Evolutionary conservation across 768 basidiomycete genomes (phyloP).

Genomic region (Inosperma sp.): DNA sequence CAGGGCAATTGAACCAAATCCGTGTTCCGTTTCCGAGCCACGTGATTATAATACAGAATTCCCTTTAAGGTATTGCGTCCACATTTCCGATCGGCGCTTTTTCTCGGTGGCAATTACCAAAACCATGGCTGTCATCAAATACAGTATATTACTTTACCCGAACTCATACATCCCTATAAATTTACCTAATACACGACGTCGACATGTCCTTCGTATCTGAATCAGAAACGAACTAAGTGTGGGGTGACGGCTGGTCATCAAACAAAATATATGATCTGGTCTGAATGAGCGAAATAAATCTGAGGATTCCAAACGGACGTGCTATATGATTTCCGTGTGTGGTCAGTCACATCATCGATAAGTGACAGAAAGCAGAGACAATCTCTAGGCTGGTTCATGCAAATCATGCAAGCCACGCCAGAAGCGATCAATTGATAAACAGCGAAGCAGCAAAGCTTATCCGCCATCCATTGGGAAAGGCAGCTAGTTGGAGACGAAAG

Average conservation of each 20-base stretch:
- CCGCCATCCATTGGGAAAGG: not conserved
- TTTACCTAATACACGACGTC: not conserved
- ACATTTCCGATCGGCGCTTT: too few species aligned
- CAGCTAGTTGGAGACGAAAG: not conserved
- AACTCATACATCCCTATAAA: not conserved
- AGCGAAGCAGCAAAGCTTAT: not conserved
- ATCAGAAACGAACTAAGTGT: not conserved
- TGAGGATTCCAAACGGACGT: not conserved
- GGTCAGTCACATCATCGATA: not conserved
- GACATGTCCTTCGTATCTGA: too few species aligned
- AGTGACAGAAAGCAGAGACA: not conserved
- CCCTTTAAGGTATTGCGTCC: too few species aligned
- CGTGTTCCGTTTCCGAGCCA: too few species aligned
- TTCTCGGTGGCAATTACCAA: too few species aligned
- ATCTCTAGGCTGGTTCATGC: not conserved
- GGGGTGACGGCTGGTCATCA: not conserved
- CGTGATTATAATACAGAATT: too few species aligned
- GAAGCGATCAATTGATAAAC: too few species aligned
- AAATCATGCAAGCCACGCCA: too few species aligned
- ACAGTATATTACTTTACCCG: too few species aligned
- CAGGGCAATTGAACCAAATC: too few species aligned
- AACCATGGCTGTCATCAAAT: too few species aligned
- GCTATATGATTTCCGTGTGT: not conserved
- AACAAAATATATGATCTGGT: not conserved
- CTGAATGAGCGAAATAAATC: constrained; percentile 7